Percentiles rank a stretch among this genome's conserved stretches.
phyloP scores from a whole-genome alignment of 2,329 filamentous ascomycete genomes.

The Furcasterigmium furcatum region DNA sequence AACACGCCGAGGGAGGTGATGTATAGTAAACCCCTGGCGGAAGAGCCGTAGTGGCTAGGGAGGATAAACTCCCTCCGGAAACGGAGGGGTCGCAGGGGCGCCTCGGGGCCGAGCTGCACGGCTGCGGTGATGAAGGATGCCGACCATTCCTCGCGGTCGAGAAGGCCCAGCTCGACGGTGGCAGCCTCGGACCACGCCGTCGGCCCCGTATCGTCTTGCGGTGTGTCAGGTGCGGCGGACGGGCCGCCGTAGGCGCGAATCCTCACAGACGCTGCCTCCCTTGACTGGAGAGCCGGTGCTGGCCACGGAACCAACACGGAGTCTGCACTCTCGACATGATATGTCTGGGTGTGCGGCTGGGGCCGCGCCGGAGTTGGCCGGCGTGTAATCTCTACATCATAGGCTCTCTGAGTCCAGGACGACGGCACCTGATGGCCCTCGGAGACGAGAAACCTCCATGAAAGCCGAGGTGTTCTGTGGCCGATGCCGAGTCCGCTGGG shows the following conservation, averaged over 20 bases:
- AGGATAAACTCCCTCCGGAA: conserved; percentile 30
- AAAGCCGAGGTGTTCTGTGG: neutral
- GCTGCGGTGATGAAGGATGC: conserved; percentile 23
- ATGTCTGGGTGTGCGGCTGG: conserved; percentile 5
- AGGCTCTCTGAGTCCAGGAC: conserved; percentile 14
- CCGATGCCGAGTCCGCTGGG: neutral
- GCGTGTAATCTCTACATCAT: conserved; percentile 38
- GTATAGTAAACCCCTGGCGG: conserved; percentile 24
- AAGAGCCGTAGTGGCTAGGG: conserved; percentile 15
- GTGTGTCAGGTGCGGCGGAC: too few relatives aligned
- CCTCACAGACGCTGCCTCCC: conserved; percentile 26
- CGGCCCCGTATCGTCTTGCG: neutral
- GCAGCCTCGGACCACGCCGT: conserved; percentile 22
- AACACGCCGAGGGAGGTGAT: conserved; percentile 33
- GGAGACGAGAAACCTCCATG: neutral
- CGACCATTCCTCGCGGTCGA: conserved; percentile 24
- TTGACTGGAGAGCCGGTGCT: conserved; percentile 21
- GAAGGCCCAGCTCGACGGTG: conserved; percentile 28
- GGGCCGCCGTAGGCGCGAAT: too few relatives aligned
- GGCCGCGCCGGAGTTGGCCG: too few relatives aligned
- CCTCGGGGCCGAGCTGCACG: neutral
- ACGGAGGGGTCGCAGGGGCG: conserved; percentile 8
- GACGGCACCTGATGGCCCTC: neutral
- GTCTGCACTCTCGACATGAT: conserved; percentile 24
- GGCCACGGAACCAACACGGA: conserved; percentile 44